These are phyloP conservation scores for Scheffersomyces cryptocercus DNA, from an alignment of 1,139 yeast genomes.

Conservation along the genomic window DNA sequence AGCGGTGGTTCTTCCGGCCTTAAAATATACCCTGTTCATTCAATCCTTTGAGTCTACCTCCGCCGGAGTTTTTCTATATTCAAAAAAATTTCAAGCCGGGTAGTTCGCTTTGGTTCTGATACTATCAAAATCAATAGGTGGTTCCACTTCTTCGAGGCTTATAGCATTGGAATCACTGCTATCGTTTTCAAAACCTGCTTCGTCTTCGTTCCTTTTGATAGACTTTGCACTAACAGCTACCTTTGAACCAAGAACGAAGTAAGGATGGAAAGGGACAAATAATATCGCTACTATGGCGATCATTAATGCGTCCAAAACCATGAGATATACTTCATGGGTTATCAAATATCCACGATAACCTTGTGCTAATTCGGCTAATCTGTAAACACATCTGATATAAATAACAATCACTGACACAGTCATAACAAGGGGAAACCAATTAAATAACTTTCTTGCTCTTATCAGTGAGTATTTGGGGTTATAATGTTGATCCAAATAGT, in stretches of 20 bases:
- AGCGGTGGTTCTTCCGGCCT: no score
- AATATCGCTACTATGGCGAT: slow-evolving; percentile 47
- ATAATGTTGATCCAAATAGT: slow-evolving; percentile 32
- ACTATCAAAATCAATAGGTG: no score
- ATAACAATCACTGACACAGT: slow-evolving; percentile 57
- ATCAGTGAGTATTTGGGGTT: slow-evolving; percentile 43
- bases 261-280: slow-evolving; percentile 65
- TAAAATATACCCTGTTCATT: no score
- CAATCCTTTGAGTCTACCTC: no score
- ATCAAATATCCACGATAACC: slow-evolving; percentile 79
- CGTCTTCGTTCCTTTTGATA: slow-evolving; percentile 26
- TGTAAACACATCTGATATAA: slow-evolving; percentile 73
- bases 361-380: slow-evolving; percentile 75
- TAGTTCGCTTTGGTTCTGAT: no score
- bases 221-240: slow-evolving; percentile 36
- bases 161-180: no score
- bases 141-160: no score
- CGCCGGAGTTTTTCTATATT: no score
- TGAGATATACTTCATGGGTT: slow-evolving; percentile 67
- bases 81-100: no score
- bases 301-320: slow-evolving; percentile 79
- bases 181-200: no score
- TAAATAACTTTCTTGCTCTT: slow-evolving; percentile 42
- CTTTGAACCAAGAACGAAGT: slow-evolving; percentile 50
- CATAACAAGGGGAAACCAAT: slow-evolving; percentile 53